Percentiles rank a stretch among this genome's conserved stretches.
These are phyloP conservation scores for Fonsecaea monophora DNA, from an alignment of 2,329 filamentous ascomycete species.

Conservation along the genomic window DNA sequence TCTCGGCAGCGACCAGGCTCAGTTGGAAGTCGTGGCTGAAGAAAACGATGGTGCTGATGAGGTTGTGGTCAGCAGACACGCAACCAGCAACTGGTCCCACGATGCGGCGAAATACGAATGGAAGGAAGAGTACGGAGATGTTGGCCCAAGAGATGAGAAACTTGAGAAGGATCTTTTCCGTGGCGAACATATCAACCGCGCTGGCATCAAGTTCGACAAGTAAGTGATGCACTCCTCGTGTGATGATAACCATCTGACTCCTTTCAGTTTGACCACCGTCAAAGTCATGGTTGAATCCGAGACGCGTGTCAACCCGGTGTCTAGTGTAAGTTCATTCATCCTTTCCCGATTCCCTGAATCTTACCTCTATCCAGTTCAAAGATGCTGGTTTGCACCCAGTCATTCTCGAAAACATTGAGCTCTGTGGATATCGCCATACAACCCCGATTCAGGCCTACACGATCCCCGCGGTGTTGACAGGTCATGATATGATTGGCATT, in stretches of 20 bases:
- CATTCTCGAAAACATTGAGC: conserved; percentile 76
- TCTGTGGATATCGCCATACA: conserved; percentile 73
- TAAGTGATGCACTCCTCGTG: conserved; percentile 49
- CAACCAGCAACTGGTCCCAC: conserved; percentile 53
- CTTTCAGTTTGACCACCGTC: conserved; percentile 54
- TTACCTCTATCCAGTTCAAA: conserved; percentile 63
- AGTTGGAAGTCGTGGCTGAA: conserved; percentile 13
- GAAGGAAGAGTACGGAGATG: conserved; percentile 83
- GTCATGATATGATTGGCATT: conserved; percentile 83
- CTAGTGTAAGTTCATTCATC: conserved; percentile 47
- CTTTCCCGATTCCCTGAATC: conserved; percentile 10
- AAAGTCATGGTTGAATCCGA: conserved; percentile 60
- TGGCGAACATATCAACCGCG: conserved; percentile 57
- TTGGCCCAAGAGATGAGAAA: conserved; percentile 73
- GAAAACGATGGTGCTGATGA: conserved; percentile 9
- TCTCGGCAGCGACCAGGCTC: conserved; percentile 10
- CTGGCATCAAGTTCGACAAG: conserved; percentile 69
- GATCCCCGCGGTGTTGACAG: conserved; percentile 77
- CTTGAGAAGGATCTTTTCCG: conserved; percentile 80
- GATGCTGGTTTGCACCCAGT: conserved; percentile 84
- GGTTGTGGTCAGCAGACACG: background rate
- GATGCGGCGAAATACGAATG: conserved; percentile 78
- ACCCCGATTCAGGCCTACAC: conserved; percentile 89
- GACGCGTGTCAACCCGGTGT: conserved; percentile 56
- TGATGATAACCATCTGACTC: conserved; percentile 21